phyloP scores from a whole-genome alignment of 176 grass and related monocot genomes.

The Triticum timopheevii region DNA sequence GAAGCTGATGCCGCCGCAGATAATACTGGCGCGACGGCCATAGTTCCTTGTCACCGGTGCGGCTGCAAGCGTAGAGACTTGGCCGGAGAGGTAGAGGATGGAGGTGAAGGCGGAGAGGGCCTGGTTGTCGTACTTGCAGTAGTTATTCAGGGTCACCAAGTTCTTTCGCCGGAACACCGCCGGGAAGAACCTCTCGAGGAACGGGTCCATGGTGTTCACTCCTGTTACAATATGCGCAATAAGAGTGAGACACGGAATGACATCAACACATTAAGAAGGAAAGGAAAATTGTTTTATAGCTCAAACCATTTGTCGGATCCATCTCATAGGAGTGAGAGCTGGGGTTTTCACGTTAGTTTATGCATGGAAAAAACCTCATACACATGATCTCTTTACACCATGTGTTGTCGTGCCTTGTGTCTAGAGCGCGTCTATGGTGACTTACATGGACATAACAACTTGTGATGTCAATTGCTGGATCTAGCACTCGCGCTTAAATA shows the following conservation, averaged over 20 bases:
- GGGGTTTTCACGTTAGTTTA: not conserved
- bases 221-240: conserved; percentile 18
- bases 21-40: conserved; percentile 44
- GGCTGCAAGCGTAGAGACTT: conserved; percentile 41
- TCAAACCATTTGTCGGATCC: too few relatives aligned
- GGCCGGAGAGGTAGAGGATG: conserved; percentile 57
- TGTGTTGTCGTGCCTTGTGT: too few relatives aligned
- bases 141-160: conserved; percentile 51
- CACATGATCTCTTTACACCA: too few relatives aligned
- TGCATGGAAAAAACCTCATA: not conserved
- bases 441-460: too few relatives aligned
- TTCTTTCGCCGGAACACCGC: conserved; percentile 46
- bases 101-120: conserved; percentile 61
- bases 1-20: conserved; percentile 38
- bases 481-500: too few relatives aligned
- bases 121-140: conserved; percentile 77
- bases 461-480: too few relatives aligned
- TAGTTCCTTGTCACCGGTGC: conserved; percentile 27
- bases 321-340: too few relatives aligned
- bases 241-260: too few relatives aligned
- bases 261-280: too few relatives aligned
- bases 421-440: too few relatives aligned
- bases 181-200: conserved; percentile 54
- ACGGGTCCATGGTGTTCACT: conserved; percentile 46
- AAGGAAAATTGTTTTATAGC: too few relatives aligned